Evolutionary conservation across 1,139 yeast genomes (phyloP), one percentile per base, ranked within the genome.

Genomic region (Eremothecium cymbalariae): DNA sequence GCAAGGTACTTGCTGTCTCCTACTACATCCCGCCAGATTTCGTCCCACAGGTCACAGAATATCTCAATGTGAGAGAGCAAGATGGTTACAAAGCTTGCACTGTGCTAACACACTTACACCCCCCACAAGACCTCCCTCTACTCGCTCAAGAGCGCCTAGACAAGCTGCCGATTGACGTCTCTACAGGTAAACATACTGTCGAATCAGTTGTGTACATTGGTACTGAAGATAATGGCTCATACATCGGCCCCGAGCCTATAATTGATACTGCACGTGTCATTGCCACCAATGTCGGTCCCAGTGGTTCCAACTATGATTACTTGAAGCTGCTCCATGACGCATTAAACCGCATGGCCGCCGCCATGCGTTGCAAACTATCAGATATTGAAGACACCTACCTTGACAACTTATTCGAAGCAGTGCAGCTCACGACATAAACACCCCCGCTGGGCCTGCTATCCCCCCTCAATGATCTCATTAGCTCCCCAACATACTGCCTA

Each of bases 151-250:
- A 42, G 1, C 53, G 59, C 1, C 37, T 66, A 14, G 32, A 47
- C 1, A 36, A 32, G 4, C 43, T 64, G 6, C 60, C 64, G 3
- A 19, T 31, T 9, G 59, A 55, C 30, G 51, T 57, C 5, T 41
- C 46, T 0, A 52, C 67, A 2, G 70, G 68, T 1, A 63, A 66
- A 28, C 62, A 57, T 18, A 53, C 60, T 18, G 65, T 81, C 22
- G 65, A 64, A n/a, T 77, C 94, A 28, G 62, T 65, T 27, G 85
- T 85, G 0, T 88, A 86, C 55, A 83, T 88, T 21, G 96, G 96
- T 1, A 81, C 88, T 2, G 71, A 78, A 1, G 80, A 73, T 12
- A 86, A 86, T 50, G 79, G 67, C 36, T 83, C 94, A 5, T 88
- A 85, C 55, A 67, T 84, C 1, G 96, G 96, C 0, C 93, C 94